Base-by-base conservation (phyloP, 1,284 basidiomycete genomes). In the Chiua sp. region DNA sequence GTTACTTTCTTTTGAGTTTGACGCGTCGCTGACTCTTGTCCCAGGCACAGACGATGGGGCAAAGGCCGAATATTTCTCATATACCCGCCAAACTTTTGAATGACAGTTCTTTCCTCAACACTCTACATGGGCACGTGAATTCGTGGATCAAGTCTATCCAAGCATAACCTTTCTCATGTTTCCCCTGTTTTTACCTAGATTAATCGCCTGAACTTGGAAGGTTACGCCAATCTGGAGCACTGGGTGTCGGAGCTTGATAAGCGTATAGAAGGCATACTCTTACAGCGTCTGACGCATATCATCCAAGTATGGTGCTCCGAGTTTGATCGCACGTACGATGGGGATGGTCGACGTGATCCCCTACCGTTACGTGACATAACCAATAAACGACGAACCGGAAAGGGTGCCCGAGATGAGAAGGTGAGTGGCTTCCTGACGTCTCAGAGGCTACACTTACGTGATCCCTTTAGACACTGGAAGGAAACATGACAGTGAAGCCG, bases 141-240 rank as follows among this genome's bases (percentile, higher is more conserved):
- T 85, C 88, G 22, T 99, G 97, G 98, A 98, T 99, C 79, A 98
- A 98, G 77, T 93, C 96, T 59, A 97, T 99, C 56, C 97, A 98
- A 77, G 89, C 93, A 0, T 62, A 30, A 55, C 42, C 37, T 11
- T 33, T 28, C 33, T 60, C 22, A 66, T 32, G 32, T 18, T 2
- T 51, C 47, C 48, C 26, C 35, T n/a, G n/a, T 26, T 1, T 12
- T 0, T 20, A 2, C 12, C 39, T 63, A 94, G 88, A 94, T 98
- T 63, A 97, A 99, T 77, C 87, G 91, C 54, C 83, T 99, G 65
- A 98, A 98, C 72, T 78, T 99, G 64, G 96, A 98, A 72, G 96
- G 97, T 13, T 99, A 97, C 71, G 94, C 96, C 8, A 99, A 99
- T 70, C 85, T 99, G 22, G 96, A 98, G 61, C 87, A 94, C 55